A percentile compares a stretch with the other conserved stretches of the same genome.
phyloP scores from a whole-genome alignment of 768 basidiomycete species.

The Postia placenta region DNA sequence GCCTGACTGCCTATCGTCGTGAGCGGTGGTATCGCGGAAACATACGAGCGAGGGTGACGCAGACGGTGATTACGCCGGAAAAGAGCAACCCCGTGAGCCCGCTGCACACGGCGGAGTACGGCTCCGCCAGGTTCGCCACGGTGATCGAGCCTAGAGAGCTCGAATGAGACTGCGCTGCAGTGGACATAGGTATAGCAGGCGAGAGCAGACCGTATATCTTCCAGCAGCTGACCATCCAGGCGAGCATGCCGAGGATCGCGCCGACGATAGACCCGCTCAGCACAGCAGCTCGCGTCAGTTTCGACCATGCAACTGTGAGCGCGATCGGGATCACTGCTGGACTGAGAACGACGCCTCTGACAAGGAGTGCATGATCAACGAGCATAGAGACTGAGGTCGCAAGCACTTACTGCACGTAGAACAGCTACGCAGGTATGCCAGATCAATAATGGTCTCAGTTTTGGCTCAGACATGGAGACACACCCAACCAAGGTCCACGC shows the following conservation, averaged over 20 bases:
- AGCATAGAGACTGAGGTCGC: not conserved
- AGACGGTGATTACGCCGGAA: conserved; percentile 25
- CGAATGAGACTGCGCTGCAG: too few species aligned
- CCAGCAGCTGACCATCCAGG: conserved; percentile 48
- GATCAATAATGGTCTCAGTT: too few species aligned
- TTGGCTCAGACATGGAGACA: conserved; percentile 11
- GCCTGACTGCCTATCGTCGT: too few species aligned
- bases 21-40: not conserved
- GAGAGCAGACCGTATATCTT: conserved; percentile 36
- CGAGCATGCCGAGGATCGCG: conserved; percentile 36
- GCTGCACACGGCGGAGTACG: conserved; percentile 31
- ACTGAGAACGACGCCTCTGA: conserved; percentile 42
- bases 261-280: conserved; percentile 36
- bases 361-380: too few species aligned
- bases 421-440: conserved; percentile 22
- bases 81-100: conserved; percentile 26
- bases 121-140: conserved; percentile 27
- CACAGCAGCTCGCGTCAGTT: conserved; percentile 34
- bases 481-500: conserved; percentile 44
- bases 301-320: conserved; percentile 41
- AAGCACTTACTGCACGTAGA: conserved; percentile 38
- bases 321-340: conserved; percentile 46
- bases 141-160: conserved; percentile 24
- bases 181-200: too few species aligned
- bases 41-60: conserved; percentile 25